Conservation (phyloP, 306 rosid genomes). For the Psophocarpus tetragonolobus region DNA sequence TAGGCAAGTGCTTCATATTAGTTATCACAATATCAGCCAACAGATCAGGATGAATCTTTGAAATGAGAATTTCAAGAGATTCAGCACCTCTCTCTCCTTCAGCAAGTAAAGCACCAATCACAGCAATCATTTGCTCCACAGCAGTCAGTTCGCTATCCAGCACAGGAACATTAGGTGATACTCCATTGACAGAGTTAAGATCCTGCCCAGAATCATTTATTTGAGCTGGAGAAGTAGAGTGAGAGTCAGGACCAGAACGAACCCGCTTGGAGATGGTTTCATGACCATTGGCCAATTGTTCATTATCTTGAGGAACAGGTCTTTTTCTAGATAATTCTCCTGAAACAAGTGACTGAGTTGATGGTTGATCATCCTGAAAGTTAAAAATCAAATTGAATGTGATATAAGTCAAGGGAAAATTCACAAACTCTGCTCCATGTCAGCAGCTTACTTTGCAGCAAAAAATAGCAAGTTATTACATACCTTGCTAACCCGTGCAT, state of each 20-base stretch:
- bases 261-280: constrained; percentile 63
- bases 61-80: constrained; percentile 89
- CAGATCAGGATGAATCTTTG: constrained; percentile 93
- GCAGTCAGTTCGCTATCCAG: constrained; percentile 72
- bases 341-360: constrained; percentile 59
- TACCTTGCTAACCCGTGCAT: constrained; percentile 77
- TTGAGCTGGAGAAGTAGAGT: constrained; percentile 51
- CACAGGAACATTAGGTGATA: constrained; percentile 55
- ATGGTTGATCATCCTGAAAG: constrained; percentile 70
- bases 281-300: constrained; percentile 67
- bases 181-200: constrained; percentile 54
- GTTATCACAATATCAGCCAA: constrained; percentile 96
- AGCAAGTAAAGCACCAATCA: constrained; percentile 97
- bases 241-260: constrained; percentile 61
- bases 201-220: constrained; percentile 62
- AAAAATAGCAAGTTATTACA: neutral
- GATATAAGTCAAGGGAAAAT: neutral
- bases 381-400: constrained; percentile 25
- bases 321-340: constrained; percentile 76
- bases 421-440: constrained; percentile 16
- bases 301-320: constrained; percentile 61
- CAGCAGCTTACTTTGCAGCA: constrained; percentile 19
- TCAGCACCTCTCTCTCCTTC: constrained; percentile 99
- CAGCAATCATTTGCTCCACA: constrained; percentile 95
- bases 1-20: constrained; percentile 95